Base-by-base conservation (phyloP, 345 rosid genomes). In the Moringa oleifera region DNA sequence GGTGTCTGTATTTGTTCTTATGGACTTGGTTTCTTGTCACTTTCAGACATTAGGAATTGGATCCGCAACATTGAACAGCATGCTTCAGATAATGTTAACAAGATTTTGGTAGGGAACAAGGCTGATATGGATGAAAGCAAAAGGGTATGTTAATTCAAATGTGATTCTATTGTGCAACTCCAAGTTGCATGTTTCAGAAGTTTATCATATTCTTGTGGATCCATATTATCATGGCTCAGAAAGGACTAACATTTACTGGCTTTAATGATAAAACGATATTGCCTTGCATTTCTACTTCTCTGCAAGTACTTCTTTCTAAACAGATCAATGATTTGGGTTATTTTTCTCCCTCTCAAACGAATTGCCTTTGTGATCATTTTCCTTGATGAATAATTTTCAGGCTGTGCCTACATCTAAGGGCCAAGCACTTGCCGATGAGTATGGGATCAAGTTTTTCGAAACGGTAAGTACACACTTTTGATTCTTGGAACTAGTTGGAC, bases 81-180 rank as follows among this genome's bases (percentile, higher is more conserved):
- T 64, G 99, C 99, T 62, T 94, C 99, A 17, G 97, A 94, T 71
- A 94, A 94, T 75, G 99, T 94, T 54, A 90, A 85, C 83, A 94
- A 94, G 84, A 87, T 90, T 65, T 70, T 94, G 81, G 93, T 94
- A 28, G 99, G 99, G 21, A 94, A 94, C 96, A 94, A 94, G 68
- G 99, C 99, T 47, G 99, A 94, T 73, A 94, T 94, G 97, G 99
- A 94, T 52, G 99, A 90, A 67, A 90, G 97, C 90, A 94, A 94
- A 81, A 84, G 98, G 89, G 99, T 95, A 80, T 37, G 53, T 24
- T 54, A 18, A 7, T 7, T 23, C 21, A 13, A 6, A 53, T 20
- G 7, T 53, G 31, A 22, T 52, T 9, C 7, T 66, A n/a, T 50
- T 7, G 22, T 18, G 47, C 47, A 47, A 28, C 47, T 28, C 10